Conservation (phyloP, 805 yeast species). For the Lipomyces lipofer region DNA sequence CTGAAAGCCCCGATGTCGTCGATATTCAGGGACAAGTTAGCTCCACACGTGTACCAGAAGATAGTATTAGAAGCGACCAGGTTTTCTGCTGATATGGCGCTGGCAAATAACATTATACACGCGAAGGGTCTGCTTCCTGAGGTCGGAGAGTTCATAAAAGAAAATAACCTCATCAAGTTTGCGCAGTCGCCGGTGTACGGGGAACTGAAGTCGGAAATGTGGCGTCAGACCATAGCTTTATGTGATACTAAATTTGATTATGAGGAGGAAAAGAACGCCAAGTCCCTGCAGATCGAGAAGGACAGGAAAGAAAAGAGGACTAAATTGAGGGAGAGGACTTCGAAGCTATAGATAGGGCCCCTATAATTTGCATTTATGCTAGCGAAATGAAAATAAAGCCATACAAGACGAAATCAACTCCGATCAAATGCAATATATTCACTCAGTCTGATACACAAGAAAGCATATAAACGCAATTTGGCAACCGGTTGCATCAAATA, state of each 20-base stretch:
- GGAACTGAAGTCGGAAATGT: conserved; percentile 29
- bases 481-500: too few relatives aligned
- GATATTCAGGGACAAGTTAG: conserved; percentile 38
- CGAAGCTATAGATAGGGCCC: too few relatives aligned
- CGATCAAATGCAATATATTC: too few relatives aligned
- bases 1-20: conserved; percentile 41
- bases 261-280: conserved; percentile 10
- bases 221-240: conserved; percentile 23
- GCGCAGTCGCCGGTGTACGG: conserved; percentile 40
- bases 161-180: conserved; percentile 25
- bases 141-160: conserved; percentile 37
- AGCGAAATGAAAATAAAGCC: too few relatives aligned
- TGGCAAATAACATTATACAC: conserved; percentile 38
- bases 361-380: too few relatives aligned
- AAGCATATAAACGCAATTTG: too few relatives aligned
- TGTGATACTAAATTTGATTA: conserved; percentile 12
- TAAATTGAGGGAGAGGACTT: neutral
- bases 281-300: conserved; percentile 1
- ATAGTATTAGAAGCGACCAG: conserved; percentile 41
- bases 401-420: too few relatives aligned
- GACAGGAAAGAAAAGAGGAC: conserved; percentile 4
- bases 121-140: conserved; percentile 40
- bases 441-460: too few relatives aligned
- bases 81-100: conserved; percentile 38
- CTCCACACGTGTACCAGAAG: conserved; percentile 37